Evolutionary conservation across 768 basidiomycete species (phyloP).

Genomic region (Vararia minispora): DNA sequence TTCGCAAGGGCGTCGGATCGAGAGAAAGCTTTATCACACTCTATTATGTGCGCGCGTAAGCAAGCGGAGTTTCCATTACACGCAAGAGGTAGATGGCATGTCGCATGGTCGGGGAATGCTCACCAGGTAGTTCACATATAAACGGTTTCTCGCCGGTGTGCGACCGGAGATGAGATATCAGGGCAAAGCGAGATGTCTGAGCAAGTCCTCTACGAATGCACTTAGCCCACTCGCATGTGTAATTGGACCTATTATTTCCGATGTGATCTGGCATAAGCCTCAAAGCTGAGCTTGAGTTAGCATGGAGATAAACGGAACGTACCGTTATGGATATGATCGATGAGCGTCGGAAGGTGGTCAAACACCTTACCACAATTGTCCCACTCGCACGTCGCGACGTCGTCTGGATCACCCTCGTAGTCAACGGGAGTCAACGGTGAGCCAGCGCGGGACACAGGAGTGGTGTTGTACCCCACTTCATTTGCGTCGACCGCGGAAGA

Average conservation of each 20-base stretch:
- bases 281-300: neutral
- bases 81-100: too few species aligned
- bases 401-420: constrained; percentile 26
- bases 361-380: constrained; percentile 70
- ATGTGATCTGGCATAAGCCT: constrained; percentile 52
- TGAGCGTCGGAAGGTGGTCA: constrained; percentile 59
- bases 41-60: constrained; percentile 18
- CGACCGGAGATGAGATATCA: constrained; percentile 82
- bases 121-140: constrained; percentile 69
- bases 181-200: constrained; percentile 82
- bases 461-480: too few species aligned
- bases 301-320: constrained; percentile 18
- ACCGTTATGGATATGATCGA: constrained; percentile 80
- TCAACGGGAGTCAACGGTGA: constrained; percentile 23
- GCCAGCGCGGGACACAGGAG: constrained; percentile 27
- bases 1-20: constrained; percentile 90
- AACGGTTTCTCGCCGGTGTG: constrained; percentile 96
- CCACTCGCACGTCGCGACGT: constrained; percentile 76
- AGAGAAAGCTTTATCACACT: constrained; percentile 92
- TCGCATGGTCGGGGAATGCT: too few species aligned
- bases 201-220: constrained; percentile 72
- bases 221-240: constrained; percentile 83
- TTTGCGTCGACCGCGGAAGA: constrained; percentile 18
- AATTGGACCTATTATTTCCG: constrained; percentile 72
- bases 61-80: neutral